These are phyloP conservation scores for Malassezia sp. DNA, from an alignment of 1,284 basidiomycete genomes.

Conservation along the genomic window DNA sequence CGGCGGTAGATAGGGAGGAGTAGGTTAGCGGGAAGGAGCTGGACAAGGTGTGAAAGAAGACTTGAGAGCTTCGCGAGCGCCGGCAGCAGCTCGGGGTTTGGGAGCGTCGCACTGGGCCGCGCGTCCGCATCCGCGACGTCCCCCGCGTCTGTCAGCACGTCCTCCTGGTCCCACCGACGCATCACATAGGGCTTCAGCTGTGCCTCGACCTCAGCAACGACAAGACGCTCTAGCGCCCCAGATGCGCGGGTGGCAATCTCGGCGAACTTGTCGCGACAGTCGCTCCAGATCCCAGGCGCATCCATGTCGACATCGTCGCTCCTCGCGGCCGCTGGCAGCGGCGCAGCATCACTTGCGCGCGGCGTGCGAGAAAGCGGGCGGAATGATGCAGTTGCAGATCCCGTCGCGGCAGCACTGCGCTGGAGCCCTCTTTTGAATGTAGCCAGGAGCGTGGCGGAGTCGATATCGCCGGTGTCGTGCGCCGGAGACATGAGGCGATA, in stretches of 20 bases:
- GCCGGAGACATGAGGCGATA: conserved; percentile 7
- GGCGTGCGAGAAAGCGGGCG: conserved; percentile 2
- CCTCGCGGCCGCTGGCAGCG: no score
- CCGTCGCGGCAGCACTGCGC: conserved; percentile 14
- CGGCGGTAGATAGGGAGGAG: conserved; percentile 29
- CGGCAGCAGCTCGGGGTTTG: conserved; percentile 30
- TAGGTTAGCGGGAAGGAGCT: conserved; percentile 21
- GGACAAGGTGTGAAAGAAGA: conserved; percentile 27
- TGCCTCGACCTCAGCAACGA: conserved; percentile 31
- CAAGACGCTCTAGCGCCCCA: conserved; percentile 23
- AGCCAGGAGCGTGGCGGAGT: conserved; percentile 25
- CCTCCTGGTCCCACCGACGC: conserved; percentile 21
- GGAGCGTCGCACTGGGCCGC: conserved; percentile 11
- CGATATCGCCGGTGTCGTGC: conserved; percentile 12
- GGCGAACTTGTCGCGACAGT: conserved; percentile 20
- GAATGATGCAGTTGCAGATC: no score
- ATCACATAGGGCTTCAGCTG: conserved; percentile 21
- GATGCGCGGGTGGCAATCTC: conserved; percentile 21
- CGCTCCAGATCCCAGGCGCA: conserved; percentile 30
- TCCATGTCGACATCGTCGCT: no score
- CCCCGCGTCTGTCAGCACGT: background rate
- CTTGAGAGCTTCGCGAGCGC: conserved; percentile 28
- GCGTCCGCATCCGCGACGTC: background rate
- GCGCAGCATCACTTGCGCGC: no score
- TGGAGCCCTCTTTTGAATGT: conserved; percentile 23